Conservation (phyloP, 73 alveolate species). For the Halteria grandinella region DNA sequence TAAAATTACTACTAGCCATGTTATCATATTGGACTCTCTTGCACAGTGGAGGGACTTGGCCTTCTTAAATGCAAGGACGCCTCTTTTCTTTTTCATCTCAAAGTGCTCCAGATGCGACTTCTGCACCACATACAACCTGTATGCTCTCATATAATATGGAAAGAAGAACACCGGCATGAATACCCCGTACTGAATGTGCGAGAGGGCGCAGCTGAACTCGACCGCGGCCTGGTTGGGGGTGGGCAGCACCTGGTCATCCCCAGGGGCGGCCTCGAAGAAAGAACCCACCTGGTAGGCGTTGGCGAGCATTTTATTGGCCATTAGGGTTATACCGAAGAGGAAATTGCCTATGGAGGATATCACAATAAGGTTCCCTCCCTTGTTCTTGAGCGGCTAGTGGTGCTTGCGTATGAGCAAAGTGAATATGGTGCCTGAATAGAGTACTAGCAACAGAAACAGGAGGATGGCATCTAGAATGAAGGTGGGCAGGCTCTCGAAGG, state of each 20-base stretch:
- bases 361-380: constrained; percentile 12
- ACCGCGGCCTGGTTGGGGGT: too few relatives aligned
- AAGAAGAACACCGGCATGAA: too few relatives aligned
- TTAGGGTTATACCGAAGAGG: not conserved
- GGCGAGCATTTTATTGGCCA: constrained; percentile 10
- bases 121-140: not conserved
- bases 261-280: too few relatives aligned
- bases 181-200: not conserved
- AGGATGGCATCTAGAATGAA: constrained; percentile 32
- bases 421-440: constrained; percentile 20
- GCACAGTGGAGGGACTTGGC: not conserved
- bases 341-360: constrained; percentile 26
- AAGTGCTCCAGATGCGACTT: not conserved
- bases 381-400: constrained; percentile 21
- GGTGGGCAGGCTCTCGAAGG: constrained; percentile 1
- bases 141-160: not conserved
- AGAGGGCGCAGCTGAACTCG: too few relatives aligned
- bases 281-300: constrained; percentile 32
- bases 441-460: not conserved
- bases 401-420: constrained; percentile 11
- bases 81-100: not conserved
- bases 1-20: not conserved
- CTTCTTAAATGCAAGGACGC: not conserved
- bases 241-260: too few relatives aligned
- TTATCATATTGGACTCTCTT: not conserved